Base-by-base conservation (phyloP, 1,284 basidiomycete species). In the Apiotrichum veenhuisii region DNA sequence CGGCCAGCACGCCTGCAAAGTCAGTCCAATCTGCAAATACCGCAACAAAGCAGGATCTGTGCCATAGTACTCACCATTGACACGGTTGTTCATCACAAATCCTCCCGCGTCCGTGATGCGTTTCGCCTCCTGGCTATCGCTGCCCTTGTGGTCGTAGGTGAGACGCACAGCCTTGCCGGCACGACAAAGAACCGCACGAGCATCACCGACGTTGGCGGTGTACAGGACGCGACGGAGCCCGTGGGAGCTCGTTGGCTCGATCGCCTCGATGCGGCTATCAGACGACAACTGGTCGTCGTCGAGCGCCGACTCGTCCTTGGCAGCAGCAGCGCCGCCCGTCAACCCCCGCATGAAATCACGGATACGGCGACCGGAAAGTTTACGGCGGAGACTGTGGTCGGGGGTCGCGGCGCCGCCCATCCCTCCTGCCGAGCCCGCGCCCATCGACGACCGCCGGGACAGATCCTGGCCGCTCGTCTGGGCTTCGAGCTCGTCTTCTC, bases 71-170 rank as follows among this genome's bases (percentile, higher is more conserved):
- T 54, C 48, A 78, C 82, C 94, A 67, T 98, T 98, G 34, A 99
- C 96, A 12, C 96, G 86, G 61, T 95, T 94, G 71, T 96, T 96
- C 88, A 98, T 88, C 23, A 99, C 94, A 70, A 98, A 98, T 0
- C 96, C 96, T 18, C 96, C 96, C 0, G 96, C 95, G 70, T 98
- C 95, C 48, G 85, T 93, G 74, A 99, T 98, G 17, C 96, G 85
- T 78, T 96, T 96, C 20, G 92, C 93, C 78, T 99, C 96, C 73
- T 95, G 91, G 67, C 88, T 87, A 75, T 99, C 96, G 4, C 89
- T 88, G 40, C 96, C 96, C 77, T 99, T 99, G 81, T 99, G 96
- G 72, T 98, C 96, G 74, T 99, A 98, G 17, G 95, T 98, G 72
- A 99, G 79, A 38, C 96, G 83, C 2, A 98, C 85, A 1, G 93